A percentile compares a stretch with the other conserved stretches of the same genome.
These are phyloP conservation scores for Calcarisporium arbuscula DNA, from an alignment of 2,329 filamentous ascomycete species.

Conservation along the genomic window DNA sequence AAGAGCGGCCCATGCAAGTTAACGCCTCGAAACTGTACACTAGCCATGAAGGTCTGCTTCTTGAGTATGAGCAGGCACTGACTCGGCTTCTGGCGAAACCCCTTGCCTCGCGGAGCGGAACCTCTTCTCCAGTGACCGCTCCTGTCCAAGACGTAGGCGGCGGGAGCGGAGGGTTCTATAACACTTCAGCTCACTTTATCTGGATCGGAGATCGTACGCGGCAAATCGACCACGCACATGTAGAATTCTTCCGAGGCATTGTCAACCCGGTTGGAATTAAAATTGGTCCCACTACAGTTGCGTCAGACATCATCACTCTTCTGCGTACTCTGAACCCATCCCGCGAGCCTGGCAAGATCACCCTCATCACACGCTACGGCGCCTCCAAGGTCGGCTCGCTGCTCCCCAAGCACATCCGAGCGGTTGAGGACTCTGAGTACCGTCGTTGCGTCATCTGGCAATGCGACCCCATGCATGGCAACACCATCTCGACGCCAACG, in stretches of 20 bases:
- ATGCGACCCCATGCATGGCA: constrained; percentile 98
- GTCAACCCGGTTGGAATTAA: constrained; percentile 96
- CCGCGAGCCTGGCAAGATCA: constrained; percentile 84
- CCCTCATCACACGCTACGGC: constrained; percentile 92
- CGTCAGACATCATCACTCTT: constrained; percentile 68
- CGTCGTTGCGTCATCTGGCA: constrained; percentile 76
- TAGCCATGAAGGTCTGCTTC: constrained; percentile 85
- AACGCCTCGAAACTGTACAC: constrained; percentile 94
- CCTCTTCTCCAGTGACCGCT: constrained; percentile 17
- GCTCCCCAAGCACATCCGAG: constrained; percentile 79
- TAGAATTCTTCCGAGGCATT: constrained; percentile 96
- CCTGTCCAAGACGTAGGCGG: neutral
- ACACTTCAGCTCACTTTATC: constrained; percentile 93
- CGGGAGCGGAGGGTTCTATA: constrained; percentile 72
- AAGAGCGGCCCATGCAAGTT: constrained; percentile 75
- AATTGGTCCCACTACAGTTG: constrained; percentile 79
- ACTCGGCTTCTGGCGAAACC: constrained; percentile 70
- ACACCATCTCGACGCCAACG: constrained; percentile 59
- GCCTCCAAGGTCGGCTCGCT: constrained; percentile 67
- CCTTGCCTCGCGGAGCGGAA: constrained; percentile 27
- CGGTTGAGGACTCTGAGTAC: constrained; percentile 74
- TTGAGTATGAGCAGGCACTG: constrained; percentile 89
- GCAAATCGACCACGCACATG: constrained; percentile 86
- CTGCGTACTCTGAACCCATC: constrained; percentile 80
- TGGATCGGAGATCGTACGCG: constrained; percentile 98